Conservation (phyloP, 805 yeast genomes). For the Starmera pachycereana region DNA sequence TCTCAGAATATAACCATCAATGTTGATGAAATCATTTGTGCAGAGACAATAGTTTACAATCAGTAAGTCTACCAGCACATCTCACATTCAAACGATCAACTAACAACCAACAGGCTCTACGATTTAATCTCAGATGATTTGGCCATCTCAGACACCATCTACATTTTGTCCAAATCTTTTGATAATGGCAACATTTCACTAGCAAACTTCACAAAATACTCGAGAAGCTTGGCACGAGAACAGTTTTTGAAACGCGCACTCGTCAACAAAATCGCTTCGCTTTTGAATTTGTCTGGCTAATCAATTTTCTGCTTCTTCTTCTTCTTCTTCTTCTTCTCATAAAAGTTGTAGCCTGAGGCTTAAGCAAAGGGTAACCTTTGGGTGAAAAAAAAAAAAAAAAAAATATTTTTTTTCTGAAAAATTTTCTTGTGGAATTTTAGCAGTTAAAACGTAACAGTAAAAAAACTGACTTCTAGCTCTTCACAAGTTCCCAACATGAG, state of each 20-base stretch:
- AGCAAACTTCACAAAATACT: slow-evolving; percentile 29
- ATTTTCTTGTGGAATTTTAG: too few species aligned
- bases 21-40: slow-evolving; percentile 34
- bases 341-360: not conserved
- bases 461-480: too few species aligned
- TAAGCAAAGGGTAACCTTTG: not conserved
- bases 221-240: slow-evolving; percentile 49
- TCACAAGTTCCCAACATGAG: not conserved
- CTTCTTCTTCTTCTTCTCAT: not conserved
- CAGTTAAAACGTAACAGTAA: too few species aligned
- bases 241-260: slow-evolving; percentile 47
- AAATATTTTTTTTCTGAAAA: too few species aligned
- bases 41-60: slow-evolving; percentile 42
- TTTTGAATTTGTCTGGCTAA: slow-evolving; percentile 5
- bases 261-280: slow-evolving; percentile 27
- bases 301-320: not conserved
- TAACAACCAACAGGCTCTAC: slow-evolving; percentile 26
- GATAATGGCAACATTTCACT: slow-evolving; percentile 36
- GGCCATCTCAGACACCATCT: slow-evolving; percentile 61
- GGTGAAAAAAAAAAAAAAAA: not conserved
- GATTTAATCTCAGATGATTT: slow-evolving; percentile 53
- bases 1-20: too few species aligned
- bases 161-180: slow-evolving; percentile 45
- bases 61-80: slow-evolving; percentile 26
- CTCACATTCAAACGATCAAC: not conserved